A percentile compares a stretch with the other conserved stretches of the same genome.
Evolutionary conservation across 2,329 filamentous ascomycete genomes (phyloP).

Genomic region (Diaporthe citriasiana): DNA sequence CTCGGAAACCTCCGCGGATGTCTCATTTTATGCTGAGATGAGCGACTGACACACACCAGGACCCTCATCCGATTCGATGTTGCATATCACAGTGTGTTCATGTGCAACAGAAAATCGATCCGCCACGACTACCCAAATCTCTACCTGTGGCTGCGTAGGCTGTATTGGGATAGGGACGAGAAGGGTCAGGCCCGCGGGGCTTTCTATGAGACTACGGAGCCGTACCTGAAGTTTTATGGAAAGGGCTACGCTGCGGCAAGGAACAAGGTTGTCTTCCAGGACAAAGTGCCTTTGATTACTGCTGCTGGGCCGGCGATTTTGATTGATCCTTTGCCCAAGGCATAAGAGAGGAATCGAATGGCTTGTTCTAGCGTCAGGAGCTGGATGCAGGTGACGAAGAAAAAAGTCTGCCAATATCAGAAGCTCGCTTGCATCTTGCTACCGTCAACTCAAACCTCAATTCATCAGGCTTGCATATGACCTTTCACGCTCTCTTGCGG

Average conservation of each 20-base stretch:
- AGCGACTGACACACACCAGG: background rate
- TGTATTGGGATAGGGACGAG: constrained; percentile 75
- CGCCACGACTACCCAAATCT: constrained; percentile 75
- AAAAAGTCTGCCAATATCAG: background rate
- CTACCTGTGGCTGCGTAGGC: constrained; percentile 75
- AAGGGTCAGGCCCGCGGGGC: constrained; percentile 61
- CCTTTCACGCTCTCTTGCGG: background rate
- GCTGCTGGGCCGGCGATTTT: constrained; percentile 48
- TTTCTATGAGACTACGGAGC: constrained; percentile 77
- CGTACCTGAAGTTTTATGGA: constrained; percentile 57
- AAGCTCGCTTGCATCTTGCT: too few relatives aligned
- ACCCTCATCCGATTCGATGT: constrained; percentile 78
- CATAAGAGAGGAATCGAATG: background rate
- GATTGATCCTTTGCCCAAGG: constrained; percentile 46
- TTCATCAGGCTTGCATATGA: background rate
- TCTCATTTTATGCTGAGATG: background rate
- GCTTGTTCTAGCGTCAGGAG: too few relatives aligned
- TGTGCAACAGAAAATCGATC: constrained; percentile 75
- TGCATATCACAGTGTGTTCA: constrained; percentile 76
- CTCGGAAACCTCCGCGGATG: background rate
- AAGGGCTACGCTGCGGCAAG: constrained; percentile 49
- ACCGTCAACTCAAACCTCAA: background rate
- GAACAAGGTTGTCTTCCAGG: constrained; percentile 48
- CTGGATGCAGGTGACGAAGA: too few relatives aligned
- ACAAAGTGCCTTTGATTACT: constrained; percentile 49